Conservation (phyloP, 192 early-diverging fungal genomes). For the Diversispora eburnea region DNA sequence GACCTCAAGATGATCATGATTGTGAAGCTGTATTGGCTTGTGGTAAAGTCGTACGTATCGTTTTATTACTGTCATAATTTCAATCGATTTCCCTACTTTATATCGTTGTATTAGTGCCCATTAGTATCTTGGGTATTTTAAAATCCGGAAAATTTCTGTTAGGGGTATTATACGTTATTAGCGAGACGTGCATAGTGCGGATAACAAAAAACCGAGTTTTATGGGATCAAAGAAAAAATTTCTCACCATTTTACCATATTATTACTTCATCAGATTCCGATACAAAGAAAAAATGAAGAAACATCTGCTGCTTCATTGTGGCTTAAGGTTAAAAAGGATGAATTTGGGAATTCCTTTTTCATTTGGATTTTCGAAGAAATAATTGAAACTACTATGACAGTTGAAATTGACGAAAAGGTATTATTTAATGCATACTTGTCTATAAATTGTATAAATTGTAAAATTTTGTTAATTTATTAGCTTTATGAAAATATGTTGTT, state of each 20-base stretch:
- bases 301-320: slow-evolving; percentile 58
- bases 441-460: background rate
- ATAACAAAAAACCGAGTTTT: too few species aligned
- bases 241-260: background rate
- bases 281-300: slow-evolving; percentile 49
- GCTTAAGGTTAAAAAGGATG: slow-evolving; percentile 55
- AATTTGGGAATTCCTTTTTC: slow-evolving; percentile 41
- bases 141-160: too few species aligned
- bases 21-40: slow-evolving; percentile 46
- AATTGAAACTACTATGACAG: slow-evolving; percentile 43
- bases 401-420: slow-evolving; percentile 42
- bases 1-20: slow-evolving; percentile 33
- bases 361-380: slow-evolving; percentile 69
- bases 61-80: background rate
- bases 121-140: background rate
- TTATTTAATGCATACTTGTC: background rate
- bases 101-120: background rate
- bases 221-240: too few species aligned
- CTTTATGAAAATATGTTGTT: background rate
- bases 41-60: slow-evolving; percentile 48
- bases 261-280: slow-evolving; percentile 43
- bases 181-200: too few species aligned
- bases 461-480: background rate
- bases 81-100: background rate
- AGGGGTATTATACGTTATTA: too few species aligned